These are phyloP conservation scores for Durio zibethinus DNA, from an alignment of 345 rosid genomes.

Conservation along the genomic window DNA sequence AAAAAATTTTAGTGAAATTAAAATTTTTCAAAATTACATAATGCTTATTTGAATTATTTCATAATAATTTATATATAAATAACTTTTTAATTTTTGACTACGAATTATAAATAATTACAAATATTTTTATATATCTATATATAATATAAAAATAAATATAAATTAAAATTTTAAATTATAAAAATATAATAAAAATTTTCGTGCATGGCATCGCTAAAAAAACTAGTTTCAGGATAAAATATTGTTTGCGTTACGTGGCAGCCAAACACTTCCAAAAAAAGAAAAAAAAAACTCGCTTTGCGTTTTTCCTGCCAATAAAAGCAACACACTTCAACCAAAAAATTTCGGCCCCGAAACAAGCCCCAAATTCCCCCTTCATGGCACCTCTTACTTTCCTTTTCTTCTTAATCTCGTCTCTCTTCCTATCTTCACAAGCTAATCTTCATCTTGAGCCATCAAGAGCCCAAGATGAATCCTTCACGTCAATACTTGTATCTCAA, in stretches of 20 bases:
- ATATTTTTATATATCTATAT: too few relatives aligned
- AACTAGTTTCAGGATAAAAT: too few relatives aligned
- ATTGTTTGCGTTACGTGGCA: background rate
- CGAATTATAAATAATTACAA: too few relatives aligned
- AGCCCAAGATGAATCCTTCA: conserved; percentile 52
- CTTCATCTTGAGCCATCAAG: conserved; percentile 19
- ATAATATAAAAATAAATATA: too few relatives aligned
- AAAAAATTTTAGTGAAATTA: too few relatives aligned
- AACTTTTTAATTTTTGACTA: too few relatives aligned
- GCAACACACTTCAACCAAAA: background rate
- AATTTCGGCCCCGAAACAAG: background rate
- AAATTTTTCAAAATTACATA: too few relatives aligned
- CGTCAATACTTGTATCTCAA: conserved; percentile 68
- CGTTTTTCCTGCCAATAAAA: background rate
- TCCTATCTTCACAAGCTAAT: conserved; percentile 21
- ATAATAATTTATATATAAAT: too few relatives aligned
- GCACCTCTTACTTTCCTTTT: conserved; percentile 18
- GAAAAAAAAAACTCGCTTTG: background rate
- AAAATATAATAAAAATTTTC: too few relatives aligned
- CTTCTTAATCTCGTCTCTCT: conserved; percentile 25
- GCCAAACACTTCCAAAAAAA: background rate
- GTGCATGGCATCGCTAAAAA: too few relatives aligned
- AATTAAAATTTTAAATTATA: too few relatives aligned
- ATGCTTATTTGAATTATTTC: too few relatives aligned
- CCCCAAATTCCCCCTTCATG: background rate